phyloP scores from a whole-genome alignment of 2,329 filamentous ascomycete genomes.

The Colletotrichum cuscutae region DNA sequence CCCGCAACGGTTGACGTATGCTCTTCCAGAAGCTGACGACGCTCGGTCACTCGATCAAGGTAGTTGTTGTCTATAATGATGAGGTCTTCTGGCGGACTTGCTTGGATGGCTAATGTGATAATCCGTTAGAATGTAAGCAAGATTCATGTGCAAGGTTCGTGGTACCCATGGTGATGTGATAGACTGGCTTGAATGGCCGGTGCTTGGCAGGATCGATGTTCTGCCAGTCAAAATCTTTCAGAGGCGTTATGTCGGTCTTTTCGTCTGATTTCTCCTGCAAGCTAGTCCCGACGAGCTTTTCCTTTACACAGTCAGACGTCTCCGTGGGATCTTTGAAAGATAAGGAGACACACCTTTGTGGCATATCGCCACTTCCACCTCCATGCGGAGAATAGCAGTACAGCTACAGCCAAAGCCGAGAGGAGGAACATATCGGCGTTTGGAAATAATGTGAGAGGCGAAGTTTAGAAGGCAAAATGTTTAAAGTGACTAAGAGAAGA shows the following conservation, averaged over 20 bases:
- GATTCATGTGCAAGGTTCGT: background rate
- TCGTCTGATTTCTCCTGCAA: background rate
- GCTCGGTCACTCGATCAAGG: constrained; percentile 51
- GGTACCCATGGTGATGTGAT: constrained; percentile 66
- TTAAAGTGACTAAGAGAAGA: background rate
- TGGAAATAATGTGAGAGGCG: background rate
- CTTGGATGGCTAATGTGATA: constrained; percentile 50
- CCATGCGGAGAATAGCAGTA: constrained; percentile 7
- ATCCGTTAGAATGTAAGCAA: constrained; percentile 9
- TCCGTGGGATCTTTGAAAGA: background rate
- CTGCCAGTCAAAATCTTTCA: constrained; percentile 52
- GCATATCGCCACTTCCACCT: constrained; percentile 1
- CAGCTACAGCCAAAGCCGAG: constrained; percentile 6
- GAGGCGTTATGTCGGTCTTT: constrained; percentile 38
- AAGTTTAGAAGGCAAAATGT: background rate
- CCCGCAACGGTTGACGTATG: constrained; percentile 55
- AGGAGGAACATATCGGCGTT: constrained; percentile 9
- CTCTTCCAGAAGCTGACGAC: constrained; percentile 50
- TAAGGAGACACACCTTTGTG: background rate
- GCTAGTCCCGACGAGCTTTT: background rate
- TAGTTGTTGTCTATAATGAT: constrained; percentile 65
- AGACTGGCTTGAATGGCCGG: constrained; percentile 62
- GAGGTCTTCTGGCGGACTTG: constrained; percentile 57
- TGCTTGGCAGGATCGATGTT: constrained; percentile 49
- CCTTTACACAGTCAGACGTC: background rate